phyloP scores from a whole-genome alignment of 257 asterid genomes.

The Pogostemon cablin region DNA sequence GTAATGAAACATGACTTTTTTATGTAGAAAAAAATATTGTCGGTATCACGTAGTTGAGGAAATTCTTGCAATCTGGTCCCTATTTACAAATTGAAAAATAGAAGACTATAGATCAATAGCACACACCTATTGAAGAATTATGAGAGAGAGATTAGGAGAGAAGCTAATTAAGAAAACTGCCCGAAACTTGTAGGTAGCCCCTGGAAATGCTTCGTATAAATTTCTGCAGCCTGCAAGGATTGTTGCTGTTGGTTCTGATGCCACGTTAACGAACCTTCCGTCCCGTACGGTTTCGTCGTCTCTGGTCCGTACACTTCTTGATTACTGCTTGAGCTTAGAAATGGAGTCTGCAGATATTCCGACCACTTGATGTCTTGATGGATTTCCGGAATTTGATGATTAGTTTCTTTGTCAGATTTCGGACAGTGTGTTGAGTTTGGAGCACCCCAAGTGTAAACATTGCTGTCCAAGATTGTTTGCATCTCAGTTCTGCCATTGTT shows the following conservation, averaged over 20 bases:
- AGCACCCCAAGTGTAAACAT: no score
- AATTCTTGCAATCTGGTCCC: conserved; percentile 47
- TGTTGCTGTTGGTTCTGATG: conserved; percentile 47
- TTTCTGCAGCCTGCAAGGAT: conserved; percentile 40
- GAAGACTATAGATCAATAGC: conserved; percentile 33
- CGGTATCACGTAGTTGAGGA: conserved; percentile 42
- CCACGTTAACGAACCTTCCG: conserved; percentile 44
- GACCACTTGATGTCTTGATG: conserved; percentile 61
- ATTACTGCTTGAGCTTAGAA: conserved; percentile 14
- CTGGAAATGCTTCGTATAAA: conserved; percentile 55
- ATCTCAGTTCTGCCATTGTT: no score
- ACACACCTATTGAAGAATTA: conserved; percentile 52
- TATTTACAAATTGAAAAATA: conserved; percentile 58
- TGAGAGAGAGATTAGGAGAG: background rate
- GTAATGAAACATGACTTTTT: conserved; percentile 21
- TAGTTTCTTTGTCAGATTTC: no score
- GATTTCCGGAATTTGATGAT: conserved; percentile 22
- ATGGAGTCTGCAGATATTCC: conserved; percentile 76
- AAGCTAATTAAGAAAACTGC: conserved; percentile 53
- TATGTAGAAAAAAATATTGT: conserved; percentile 38
- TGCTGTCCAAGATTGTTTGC: no score
- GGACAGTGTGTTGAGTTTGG: no score
- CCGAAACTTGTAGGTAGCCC: conserved; percentile 56
- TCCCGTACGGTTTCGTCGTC: conserved; percentile 36
- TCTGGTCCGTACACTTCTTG: conserved; percentile 48